These are phyloP conservation scores for Termitomyces sp. DNA, from an alignment of 768 basidiomycete species.

Conservation along the genomic window DNA sequence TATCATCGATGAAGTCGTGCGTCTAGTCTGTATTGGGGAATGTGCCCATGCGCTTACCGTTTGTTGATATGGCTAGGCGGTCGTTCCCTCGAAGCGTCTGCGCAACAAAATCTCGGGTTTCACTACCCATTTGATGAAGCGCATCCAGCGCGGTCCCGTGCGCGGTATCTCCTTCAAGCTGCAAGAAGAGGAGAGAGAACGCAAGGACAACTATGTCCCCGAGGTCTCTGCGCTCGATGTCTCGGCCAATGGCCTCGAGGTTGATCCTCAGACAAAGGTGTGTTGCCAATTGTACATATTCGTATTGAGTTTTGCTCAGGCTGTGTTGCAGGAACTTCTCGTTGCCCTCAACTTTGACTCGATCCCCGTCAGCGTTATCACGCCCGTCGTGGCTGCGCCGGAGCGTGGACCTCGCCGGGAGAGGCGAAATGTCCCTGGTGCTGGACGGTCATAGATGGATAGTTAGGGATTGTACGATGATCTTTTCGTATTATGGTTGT, in stretches of 20 bases:
- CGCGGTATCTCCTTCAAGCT: constrained; percentile 99
- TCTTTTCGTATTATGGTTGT: neutral
- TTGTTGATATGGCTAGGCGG: constrained; percentile 44
- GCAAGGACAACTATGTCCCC: constrained; percentile 99
- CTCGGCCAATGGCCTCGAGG: constrained; percentile 64
- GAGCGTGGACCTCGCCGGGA: constrained; percentile 73
- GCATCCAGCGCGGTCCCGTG: constrained; percentile 96
- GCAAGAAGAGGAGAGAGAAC: constrained; percentile 98
- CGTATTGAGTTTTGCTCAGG: neutral
- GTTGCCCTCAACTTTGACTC: constrained; percentile 90
- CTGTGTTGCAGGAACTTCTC: constrained; percentile 68
- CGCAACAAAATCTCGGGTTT: constrained; percentile 99
- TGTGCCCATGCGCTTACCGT: neutral
- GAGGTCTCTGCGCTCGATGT: constrained; percentile 95
- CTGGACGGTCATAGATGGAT: constrained; percentile 40
- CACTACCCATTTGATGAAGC: constrained; percentile 99
- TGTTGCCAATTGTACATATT: constrained; percentile 17
- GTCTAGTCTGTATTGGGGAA: constrained; percentile 1
- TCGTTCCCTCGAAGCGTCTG: constrained; percentile 97
- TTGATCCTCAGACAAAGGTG: constrained; percentile 94
- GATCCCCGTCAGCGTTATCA: constrained; percentile 70
- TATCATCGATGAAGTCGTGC: constrained; percentile 94
- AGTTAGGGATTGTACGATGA: neutral
- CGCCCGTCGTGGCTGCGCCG: constrained; percentile 54
- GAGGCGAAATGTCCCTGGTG: constrained; percentile 77